Percentiles rank a stretch among this genome's conserved stretches.
Evolutionary conservation across 257 asterid species (phyloP).

Genomic region (Solanum okadae): DNA sequence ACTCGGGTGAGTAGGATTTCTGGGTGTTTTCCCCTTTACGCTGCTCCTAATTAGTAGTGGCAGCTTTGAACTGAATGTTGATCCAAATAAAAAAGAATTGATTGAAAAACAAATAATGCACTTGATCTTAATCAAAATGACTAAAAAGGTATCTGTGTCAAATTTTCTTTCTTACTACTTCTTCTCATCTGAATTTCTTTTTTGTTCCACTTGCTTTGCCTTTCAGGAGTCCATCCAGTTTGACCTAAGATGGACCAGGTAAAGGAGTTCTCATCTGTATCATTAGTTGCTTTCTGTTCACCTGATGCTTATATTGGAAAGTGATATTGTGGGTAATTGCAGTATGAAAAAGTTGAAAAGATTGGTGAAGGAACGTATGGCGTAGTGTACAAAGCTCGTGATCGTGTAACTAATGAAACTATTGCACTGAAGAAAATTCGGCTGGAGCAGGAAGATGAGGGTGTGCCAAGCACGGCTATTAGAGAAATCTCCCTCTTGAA

Average conservation of each 20-base stretch:
- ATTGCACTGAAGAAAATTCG: slow-evolving; percentile 94
- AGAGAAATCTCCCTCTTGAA: slow-evolving; percentile 89
- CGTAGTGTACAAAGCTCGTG: slow-evolving; percentile 97
- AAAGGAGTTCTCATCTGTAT: neutral
- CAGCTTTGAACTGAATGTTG: neutral
- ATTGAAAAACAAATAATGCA: neutral
- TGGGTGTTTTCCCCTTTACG: neutral
- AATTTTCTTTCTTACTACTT: neutral
- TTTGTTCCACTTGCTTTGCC: neutral
- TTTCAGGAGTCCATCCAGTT: slow-evolving; percentile 12
- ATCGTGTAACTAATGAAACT: slow-evolving; percentile 74
- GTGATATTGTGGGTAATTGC: slow-evolving; percentile 14
- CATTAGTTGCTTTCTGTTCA: neutral
- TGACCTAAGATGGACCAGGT: slow-evolving; percentile 80
- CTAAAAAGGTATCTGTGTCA: neutral
- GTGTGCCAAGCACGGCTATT: slow-evolving; percentile 96
- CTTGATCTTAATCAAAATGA: neutral
- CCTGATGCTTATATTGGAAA: neutral
- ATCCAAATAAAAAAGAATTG: neutral
- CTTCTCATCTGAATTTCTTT: neutral
- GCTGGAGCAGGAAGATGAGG: slow-evolving; percentile 97
- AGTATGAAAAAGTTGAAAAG: slow-evolving; percentile 96
- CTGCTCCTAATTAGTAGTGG: neutral
- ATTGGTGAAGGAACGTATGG: slow-evolving; percentile 97
- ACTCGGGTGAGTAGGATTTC: neutral